Evolutionary conservation across 192 early-diverging fungal species (phyloP).

Genomic region (Mortierella alpina): DNA sequence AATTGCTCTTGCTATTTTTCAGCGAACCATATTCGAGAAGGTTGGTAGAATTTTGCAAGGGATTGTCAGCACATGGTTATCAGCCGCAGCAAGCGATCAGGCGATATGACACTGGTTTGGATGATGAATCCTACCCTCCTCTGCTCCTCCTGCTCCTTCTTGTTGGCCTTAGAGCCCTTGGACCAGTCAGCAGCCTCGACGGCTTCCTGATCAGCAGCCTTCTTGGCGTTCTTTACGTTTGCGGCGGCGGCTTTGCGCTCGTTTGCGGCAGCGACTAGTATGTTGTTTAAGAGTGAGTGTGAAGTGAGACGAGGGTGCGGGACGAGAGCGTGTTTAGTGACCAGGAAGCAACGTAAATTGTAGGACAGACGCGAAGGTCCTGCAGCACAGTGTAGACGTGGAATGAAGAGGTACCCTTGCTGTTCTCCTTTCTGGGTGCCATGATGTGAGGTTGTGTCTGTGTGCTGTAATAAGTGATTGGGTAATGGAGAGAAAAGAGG

Average conservation of each 20-base stretch:
- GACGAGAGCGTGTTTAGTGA: neutral
- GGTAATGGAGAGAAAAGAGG: constrained; percentile 14
- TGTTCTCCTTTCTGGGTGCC: constrained; percentile 45
- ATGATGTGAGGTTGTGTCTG: constrained; percentile 10
- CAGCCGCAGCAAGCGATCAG: neutral
- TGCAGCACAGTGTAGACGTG: neutral
- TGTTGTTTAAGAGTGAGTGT: neutral
- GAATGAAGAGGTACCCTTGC: constrained; percentile 13
- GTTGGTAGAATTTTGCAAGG: too few relatives aligned
- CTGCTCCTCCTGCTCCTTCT: constrained; percentile 70
- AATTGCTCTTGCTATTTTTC: constrained; percentile 53
- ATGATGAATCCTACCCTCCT: constrained; percentile 55
- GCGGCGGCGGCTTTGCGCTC: constrained; percentile 79
- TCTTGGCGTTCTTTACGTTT: constrained; percentile 67
- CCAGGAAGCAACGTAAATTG: neutral
- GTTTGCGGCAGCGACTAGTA: constrained; percentile 72
- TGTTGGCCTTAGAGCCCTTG: constrained; percentile 74
- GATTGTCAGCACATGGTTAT: neutral
- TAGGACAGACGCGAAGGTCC: neutral
- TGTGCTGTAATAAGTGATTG: neutral
- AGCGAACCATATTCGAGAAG: too few relatives aligned
- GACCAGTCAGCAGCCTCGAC: constrained; percentile 72
- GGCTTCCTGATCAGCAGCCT: constrained; percentile 64
- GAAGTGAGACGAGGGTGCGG: constrained; percentile 2
- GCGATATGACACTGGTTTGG: too few relatives aligned